Percentiles rank a stretch among this genome's conserved stretches.
phyloP scores from a whole-genome alignment of 805 yeast genomes.

The Nakazawaea ernobii region DNA sequence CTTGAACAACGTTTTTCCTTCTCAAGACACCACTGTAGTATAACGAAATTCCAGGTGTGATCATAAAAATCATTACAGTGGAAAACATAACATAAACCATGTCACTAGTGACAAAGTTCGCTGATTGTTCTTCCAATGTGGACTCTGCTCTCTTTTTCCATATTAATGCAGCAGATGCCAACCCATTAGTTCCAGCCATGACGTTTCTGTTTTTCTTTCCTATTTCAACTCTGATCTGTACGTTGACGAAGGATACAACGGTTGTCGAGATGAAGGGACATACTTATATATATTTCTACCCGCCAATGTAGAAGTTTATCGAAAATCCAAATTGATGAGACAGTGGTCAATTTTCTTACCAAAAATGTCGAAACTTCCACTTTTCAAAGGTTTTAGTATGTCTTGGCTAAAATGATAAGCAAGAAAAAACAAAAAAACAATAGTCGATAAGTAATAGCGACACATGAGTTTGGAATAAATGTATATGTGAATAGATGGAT shows the following conservation, averaged over 20 bases:
- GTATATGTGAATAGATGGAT: no score
- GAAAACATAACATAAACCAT: slow-evolving; percentile 45
- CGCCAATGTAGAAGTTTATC: no score
- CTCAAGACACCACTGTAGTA: slow-evolving; percentile 38
- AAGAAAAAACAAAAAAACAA: not conserved
- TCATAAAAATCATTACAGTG: slow-evolving; percentile 41
- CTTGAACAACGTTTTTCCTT: slow-evolving; percentile 37
- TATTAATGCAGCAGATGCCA: slow-evolving; percentile 2
- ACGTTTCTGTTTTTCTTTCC: not conserved
- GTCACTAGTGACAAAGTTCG: slow-evolving; percentile 34
- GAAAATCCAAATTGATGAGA: no score
- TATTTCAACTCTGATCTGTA: not conserved
- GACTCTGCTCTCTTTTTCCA: slow-evolving; percentile 2
- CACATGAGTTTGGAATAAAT: no score
- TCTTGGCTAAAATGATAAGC: not conserved
- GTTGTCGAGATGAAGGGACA: not conserved
- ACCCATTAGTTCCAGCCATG: slow-evolving; percentile 4
- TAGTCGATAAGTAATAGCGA: not conserved
- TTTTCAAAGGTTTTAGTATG: not conserved
- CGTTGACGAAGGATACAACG: not conserved
- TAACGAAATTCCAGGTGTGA: slow-evolving; percentile 41
- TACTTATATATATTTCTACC: not conserved
- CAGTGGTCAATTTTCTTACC: not conserved
- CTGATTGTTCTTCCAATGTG: slow-evolving; percentile 28
- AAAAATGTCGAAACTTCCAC: not conserved